Evolutionary conservation across 2,329 filamentous ascomycete species (phyloP).

Genomic region (Proliferodiscus dingleyae): DNA sequence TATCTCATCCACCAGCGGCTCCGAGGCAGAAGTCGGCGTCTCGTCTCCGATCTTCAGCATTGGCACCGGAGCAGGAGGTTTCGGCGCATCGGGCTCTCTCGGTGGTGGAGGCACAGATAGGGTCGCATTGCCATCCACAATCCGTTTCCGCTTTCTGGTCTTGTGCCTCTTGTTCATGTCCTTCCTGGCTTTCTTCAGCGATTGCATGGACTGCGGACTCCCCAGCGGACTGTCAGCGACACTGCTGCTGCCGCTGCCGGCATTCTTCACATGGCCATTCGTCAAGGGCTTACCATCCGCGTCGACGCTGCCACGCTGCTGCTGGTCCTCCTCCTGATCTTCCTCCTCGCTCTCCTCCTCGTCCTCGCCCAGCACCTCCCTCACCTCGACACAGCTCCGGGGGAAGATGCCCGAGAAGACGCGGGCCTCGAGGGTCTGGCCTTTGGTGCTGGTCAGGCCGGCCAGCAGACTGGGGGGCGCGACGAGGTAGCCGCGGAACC

Average conservation of each 20-base stretch:
- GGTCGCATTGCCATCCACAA: constrained; percentile 22
- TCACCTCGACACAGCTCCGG: constrained; percentile 86
- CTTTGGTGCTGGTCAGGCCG: constrained; percentile 83
- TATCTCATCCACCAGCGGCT: constrained; percentile 95
- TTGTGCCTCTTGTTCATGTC: constrained; percentile 11
- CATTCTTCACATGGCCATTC: constrained; percentile 7
- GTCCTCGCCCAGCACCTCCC: constrained; percentile 79
- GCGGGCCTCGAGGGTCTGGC: constrained; percentile 88
- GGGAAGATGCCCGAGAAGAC: constrained; percentile 99
- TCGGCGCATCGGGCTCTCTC: constrained; percentile 63
- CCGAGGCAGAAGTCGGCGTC: constrained; percentile 80
- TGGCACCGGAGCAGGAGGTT: constrained; percentile 86
- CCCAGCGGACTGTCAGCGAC: constrained; percentile 16
- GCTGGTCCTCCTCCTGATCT: constrained; percentile 9
- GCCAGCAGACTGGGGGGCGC: constrained; percentile 90
- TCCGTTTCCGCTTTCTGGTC: constrained; percentile 17
- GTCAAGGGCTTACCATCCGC: constrained; percentile 3
- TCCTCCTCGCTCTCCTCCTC: constrained; percentile 43
- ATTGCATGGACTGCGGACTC: constrained; percentile 14
- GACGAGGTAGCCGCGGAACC: constrained; percentile 93
- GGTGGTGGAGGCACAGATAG: constrained; percentile 42
- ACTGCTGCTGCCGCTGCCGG: constrained; percentile 12
- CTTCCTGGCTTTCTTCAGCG: constrained; percentile 9
- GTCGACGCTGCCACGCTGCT: constrained; percentile 2
- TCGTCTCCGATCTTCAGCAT: constrained; percentile 98